Base-by-base conservation (phyloP, 2,329 filamentous ascomycete genomes). In the Ophiostoma angusticollis region DNA sequence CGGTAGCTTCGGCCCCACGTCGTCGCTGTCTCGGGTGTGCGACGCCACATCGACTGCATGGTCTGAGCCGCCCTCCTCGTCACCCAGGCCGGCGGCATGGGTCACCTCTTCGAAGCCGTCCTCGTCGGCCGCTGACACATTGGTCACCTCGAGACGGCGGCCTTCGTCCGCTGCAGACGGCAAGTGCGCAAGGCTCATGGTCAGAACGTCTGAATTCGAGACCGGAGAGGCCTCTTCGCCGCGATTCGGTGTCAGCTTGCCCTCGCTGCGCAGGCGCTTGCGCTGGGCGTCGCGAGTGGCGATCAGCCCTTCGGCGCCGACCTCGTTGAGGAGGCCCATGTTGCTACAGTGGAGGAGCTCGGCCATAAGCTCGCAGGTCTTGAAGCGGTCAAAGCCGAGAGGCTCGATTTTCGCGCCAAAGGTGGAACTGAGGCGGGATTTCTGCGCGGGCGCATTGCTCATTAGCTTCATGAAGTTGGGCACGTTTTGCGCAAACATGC, bases 291-390 rank as follows among this genome's bases (percentile, higher is more conserved):
- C 87, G 44, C 91, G 74, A 30, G 75, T 68, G 44, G 72, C 76
- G 43, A 96, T 85, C 47, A 94, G 76, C 47, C 85, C 79, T 55
- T 98, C 87, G 9, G 86, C 87, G 23, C 89, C 91, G 9, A 76
- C 67, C 56, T 96, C 87, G 54, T 98, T 98, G 48, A 98, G 65
- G 25, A 98, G 66, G 6, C 84, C 87, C 91, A 98, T 98, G 56
- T 98, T 98, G 58, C 89, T 96, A 61, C 91, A 98, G 59, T 98
- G 91, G 28, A 98, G 64, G 31, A 98, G 67, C 59, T 98, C 91
- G 1, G 91, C 91, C 91, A 98, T 96, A 43, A 98, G 68, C 60
- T 98, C 91, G 58, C 91, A 98, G 0, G 91, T 96, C 67, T 98
- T 98, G 68, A 98, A 98, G 16, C 91, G 74, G 59, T 98, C 91